Percentiles rank a stretch among this genome's conserved stretches.
Evolutionary conservation across 2,329 filamentous ascomycete genomes (phyloP).

Genomic region (Microascus cirrosus): DNA sequence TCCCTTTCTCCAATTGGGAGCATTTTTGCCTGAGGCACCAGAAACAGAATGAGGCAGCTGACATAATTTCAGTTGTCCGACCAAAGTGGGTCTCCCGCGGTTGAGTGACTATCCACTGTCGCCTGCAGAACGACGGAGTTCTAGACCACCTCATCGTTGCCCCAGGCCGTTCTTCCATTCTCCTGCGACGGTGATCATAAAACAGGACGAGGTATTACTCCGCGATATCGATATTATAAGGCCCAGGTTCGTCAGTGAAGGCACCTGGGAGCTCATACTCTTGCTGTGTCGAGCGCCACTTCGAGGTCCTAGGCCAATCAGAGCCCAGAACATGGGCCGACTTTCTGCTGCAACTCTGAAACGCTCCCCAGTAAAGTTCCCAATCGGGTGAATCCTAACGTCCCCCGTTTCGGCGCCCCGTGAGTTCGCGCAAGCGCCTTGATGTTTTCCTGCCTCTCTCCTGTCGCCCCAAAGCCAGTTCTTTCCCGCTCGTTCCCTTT

Average conservation of each 20-base stretch:
- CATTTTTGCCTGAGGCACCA: background rate
- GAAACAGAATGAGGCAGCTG: background rate
- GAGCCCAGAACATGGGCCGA: background rate
- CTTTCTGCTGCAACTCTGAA: constrained; percentile 31
- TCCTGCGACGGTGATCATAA: background rate
- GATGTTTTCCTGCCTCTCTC: constrained; percentile 7
- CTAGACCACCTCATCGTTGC: background rate
- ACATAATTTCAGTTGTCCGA: background rate
- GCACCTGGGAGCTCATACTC: background rate
- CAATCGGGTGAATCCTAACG: constrained; percentile 12
- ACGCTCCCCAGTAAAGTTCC: constrained; percentile 16
- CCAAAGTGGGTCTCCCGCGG: background rate
- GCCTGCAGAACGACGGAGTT: background rate
- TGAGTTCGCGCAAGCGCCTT: constrained; percentile 4
- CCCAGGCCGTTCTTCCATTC: background rate
- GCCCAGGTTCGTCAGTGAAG: background rate
- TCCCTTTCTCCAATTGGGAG: constrained; percentile 1
- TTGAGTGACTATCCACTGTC: background rate
- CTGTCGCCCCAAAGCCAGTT: constrained; percentile 7
- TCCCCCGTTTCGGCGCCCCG: constrained; percentile 14
- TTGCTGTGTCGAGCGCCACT: background rate
- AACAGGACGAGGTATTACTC: background rate
- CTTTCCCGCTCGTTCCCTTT: constrained; percentile 5
- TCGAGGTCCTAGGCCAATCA: background rate
- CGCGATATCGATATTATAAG: background rate